Evolutionary conservation across 495 filamentous ascomycete genomes (phyloP), one percentile per base, ranked within the genome.

Genomic region (Aspergillus leporis): DNA sequence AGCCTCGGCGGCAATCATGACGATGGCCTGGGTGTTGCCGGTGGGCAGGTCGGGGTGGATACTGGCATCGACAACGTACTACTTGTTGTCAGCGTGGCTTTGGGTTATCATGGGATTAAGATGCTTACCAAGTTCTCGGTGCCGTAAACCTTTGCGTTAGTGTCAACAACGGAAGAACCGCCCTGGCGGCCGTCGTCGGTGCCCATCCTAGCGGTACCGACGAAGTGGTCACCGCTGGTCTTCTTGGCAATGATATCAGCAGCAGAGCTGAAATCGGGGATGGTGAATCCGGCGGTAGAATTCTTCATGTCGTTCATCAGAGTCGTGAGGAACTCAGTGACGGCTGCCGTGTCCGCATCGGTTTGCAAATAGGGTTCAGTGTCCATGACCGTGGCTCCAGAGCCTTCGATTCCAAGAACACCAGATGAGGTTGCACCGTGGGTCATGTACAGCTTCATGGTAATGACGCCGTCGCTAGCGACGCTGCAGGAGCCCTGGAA

Each of bases 141-240:
- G 54, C 88, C 88, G 53, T 87, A 91, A 51, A 90, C 87, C 69
- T 84, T 82, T 53, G 86, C 81, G 77, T 89, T 81, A 40, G 77
- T 71, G 61, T 91, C 87, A n/a, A 91, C 87, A 28, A 91, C 88
- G 12, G 82, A 75, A n/a, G 83, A 82, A 50, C 87, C 87, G 59
- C 76, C 13, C 13, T 21, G 73, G 23, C 85, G 81, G 22, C 88
- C 88, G 63, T 88, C 85, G 66, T 90, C 85, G 25, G 71, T 70
- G 45, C 88, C 88, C 59, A 91, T 75, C 78, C 89, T 88, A 57
- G 74, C 68, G n/a, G 76, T 83, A 22, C 83, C 83, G 59, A 88
- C 80, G 84, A 84, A 90, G 78, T 90, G 88, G 74, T 89, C 89
- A 52, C 86, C 73, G 30, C 83, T 78, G 41, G 85, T 83, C 48